These are phyloP conservation scores for Alopecurus myosuroides DNA, from an alignment of 176 grass and related monocot species.

Conservation along the genomic window DNA sequence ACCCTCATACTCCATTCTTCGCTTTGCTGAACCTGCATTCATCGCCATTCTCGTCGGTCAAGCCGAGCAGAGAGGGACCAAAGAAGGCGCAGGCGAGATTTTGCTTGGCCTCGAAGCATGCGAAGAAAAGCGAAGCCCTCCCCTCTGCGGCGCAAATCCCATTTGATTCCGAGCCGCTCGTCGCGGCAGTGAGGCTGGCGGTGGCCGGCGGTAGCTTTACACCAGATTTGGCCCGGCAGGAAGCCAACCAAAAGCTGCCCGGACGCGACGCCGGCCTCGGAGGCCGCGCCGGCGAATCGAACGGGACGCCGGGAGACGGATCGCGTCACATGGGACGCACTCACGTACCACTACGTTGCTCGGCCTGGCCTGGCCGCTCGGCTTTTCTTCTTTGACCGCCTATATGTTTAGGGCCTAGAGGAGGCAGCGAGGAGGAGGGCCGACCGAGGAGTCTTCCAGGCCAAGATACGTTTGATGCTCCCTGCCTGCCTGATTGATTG, in stretches of 20 bases:
- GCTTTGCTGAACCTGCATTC: too few relatives aligned
- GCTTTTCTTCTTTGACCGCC: slow-evolving; percentile 29
- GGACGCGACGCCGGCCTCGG: slow-evolving; percentile 4
- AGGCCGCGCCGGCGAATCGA: not conserved
- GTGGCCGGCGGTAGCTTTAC: slow-evolving; percentile 10
- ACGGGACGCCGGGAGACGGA: not conserved
- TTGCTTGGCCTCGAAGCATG: not conserved
- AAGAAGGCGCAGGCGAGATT: not conserved
- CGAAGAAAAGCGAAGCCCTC: not conserved
- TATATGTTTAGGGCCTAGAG: not conserved
- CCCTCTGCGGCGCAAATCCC: not conserved
- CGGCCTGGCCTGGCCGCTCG: not conserved
- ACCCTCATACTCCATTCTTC: too few relatives aligned
- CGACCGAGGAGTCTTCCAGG: not conserved
- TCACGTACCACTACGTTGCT: too few relatives aligned
- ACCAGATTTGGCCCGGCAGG: not conserved
- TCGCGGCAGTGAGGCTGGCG: not conserved
- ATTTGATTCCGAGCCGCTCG: not conserved
- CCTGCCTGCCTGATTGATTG: slow-evolving; percentile 3
- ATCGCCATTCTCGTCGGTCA: not conserved
- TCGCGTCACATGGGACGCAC: slow-evolving; percentile 7
- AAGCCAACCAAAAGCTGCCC: slow-evolving; percentile 4
- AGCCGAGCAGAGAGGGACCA: not conserved
- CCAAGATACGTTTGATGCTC: not conserved
- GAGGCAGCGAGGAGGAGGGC: not conserved